phyloP scores from a whole-genome alignment of 371 early-diverging fungal genomes.

The Mucor circinelloides region DNA sequence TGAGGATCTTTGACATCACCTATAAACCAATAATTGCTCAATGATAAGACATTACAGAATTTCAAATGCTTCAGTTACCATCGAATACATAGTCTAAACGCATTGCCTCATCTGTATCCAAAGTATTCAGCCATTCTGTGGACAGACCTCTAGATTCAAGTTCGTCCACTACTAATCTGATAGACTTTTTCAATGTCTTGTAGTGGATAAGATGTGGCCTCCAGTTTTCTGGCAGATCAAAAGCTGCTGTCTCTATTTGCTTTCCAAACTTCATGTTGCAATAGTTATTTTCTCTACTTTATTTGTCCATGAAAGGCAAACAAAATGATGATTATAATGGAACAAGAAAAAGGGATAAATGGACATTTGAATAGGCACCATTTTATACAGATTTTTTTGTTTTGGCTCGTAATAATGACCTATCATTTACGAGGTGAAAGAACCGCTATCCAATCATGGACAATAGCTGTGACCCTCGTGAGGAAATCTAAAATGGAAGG shows the following conservation, averaged over 20 bases:
- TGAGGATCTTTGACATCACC: constrained; percentile 39
- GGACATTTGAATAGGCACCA: neutral
- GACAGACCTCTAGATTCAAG: constrained; percentile 52
- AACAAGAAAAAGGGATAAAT: neutral
- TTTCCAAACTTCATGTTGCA: constrained; percentile 64
- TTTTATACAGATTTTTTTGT: neutral
- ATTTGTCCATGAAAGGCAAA: constrained; percentile 16
- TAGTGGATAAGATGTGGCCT: constrained; percentile 72
- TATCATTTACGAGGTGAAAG: neutral
- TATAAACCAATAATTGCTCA: neutral
- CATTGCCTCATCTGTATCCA: constrained; percentile 24
- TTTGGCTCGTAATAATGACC: neutral
- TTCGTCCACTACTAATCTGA: constrained; percentile 67
- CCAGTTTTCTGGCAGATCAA: constrained; percentile 68
- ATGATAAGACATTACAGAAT: neutral
- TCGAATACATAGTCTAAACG: constrained; percentile 48
- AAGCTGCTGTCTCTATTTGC: constrained; percentile 61
- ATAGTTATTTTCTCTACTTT: neutral
- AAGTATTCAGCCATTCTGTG: constrained; percentile 37
- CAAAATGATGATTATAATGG: neutral
- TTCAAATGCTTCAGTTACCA: constrained; percentile 28
- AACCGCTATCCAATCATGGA: neutral
- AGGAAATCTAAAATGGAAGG: neutral
- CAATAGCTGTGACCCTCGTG: neutral
- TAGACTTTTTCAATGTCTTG: constrained; percentile 70